phyloP scores from a whole-genome alignment of 192 early-diverging fungal genomes.

The Chytriomyces confervae region DNA sequence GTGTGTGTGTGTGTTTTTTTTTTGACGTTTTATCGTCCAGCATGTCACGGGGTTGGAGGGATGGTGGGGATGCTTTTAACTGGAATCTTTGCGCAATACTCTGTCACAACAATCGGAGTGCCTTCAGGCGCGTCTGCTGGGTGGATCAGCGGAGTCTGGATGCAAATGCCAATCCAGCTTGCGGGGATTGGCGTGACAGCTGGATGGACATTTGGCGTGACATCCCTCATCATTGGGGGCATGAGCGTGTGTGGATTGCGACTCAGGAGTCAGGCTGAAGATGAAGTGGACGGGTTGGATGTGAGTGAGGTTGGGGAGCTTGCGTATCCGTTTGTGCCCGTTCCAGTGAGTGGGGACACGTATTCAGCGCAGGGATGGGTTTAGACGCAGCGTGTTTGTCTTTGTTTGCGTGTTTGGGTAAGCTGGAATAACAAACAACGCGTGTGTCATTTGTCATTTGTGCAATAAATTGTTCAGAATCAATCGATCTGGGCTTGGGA shows the following conservation, averaged over 20 bases:
- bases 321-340: constrained; percentile 53
- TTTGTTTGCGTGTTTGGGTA: no score
- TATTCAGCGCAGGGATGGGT: no score
- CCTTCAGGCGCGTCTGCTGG: constrained; percentile 62
- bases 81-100: constrained; percentile 82
- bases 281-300: constrained; percentile 78
- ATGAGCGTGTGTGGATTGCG: constrained; percentile 76
- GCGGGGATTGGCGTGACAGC: constrained; percentile 66
- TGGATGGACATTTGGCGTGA: constrained; percentile 76
- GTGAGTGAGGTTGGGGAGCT: constrained; percentile 80
- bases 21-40: constrained; percentile 93
- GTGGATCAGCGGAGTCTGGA: constrained; percentile 72
- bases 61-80: constrained; percentile 81
- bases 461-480: no score
- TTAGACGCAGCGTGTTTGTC: no score
- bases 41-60: constrained; percentile 86
- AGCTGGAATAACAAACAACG: no score
- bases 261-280: constrained; percentile 58
- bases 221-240: constrained; percentile 67
- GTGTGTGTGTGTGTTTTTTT: no score
- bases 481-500: no score
- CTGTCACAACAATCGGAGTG: constrained; percentile 67
- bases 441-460: no score
- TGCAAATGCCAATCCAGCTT: constrained; percentile 73
- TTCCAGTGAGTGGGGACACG: not conserved